Evolutionary conservation across 2,329 filamentous ascomycete species (phyloP).

Genomic region (Claviceps africana): DNA sequence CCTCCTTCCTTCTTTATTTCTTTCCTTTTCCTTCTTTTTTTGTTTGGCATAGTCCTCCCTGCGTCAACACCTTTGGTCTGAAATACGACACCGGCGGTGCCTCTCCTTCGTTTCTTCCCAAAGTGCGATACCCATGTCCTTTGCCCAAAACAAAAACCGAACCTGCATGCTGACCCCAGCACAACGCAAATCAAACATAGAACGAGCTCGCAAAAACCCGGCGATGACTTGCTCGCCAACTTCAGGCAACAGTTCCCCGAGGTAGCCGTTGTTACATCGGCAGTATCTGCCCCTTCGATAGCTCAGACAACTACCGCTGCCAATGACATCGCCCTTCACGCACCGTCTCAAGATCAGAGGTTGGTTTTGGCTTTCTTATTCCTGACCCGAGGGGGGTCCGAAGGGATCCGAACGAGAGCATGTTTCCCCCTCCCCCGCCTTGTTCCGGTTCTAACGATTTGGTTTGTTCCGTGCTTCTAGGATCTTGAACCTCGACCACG

Average conservation of each 20-base stretch:
- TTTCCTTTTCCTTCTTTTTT: neutral
- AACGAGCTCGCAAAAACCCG: constrained; percentile 68
- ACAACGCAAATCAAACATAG: constrained; percentile 22
- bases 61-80: neutral
- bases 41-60: neutral
- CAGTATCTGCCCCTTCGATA: constrained; percentile 27
- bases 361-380: constrained; percentile 9
- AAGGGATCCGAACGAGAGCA: neutral
- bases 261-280: constrained; percentile 40
- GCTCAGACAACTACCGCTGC: constrained; percentile 18
- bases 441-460: neutral
- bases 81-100: neutral
- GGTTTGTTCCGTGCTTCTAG: constrained; percentile 5
- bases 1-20: neutral
- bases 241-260: constrained; percentile 77
- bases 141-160: neutral
- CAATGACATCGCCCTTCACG: constrained; percentile 12
- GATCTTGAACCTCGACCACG: constrained; percentile 12
- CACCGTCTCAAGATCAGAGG: constrained; percentile 14
- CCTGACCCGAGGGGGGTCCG: neutral
- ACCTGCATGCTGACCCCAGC: neutral
- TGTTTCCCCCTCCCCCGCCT: neutral
- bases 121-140: neutral
- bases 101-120: neutral
- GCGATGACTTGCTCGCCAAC: constrained; percentile 64